Base-by-base conservation (phyloP, 2,329 filamentous ascomycete species). In the Lachnellula willkommii region DNA sequence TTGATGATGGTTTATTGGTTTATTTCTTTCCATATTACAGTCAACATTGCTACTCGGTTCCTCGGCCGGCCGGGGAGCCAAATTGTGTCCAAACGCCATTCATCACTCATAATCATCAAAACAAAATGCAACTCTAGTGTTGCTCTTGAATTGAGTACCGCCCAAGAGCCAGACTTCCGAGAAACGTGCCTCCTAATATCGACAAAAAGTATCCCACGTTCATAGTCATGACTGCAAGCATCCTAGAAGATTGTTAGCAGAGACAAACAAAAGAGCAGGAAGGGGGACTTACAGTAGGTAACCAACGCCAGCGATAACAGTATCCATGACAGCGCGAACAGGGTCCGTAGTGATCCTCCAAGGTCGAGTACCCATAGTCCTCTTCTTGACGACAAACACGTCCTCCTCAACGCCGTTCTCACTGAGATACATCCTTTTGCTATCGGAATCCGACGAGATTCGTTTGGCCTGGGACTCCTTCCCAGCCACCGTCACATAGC, bases 161-260 rank as follows among this genome's bases (percentile, higher is more conserved):
- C 26, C 69, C 68, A n/a, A 70, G 50, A 14, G 60, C 60, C 7
- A 97, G 73, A 70, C 94, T 94, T 24, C 93, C 93, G n/a, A 95
- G 69, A 68, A 97, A 96, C 1, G 88, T 81, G 14, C 87, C 87
- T 4, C 77, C 86, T 11, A 95, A 78, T n/a, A 92, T 80, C 0
- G 88, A 91, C 53, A 90, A 72, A 70, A 93, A 93, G 70, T 94
- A 94, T 12, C 89, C 90, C 15, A 93, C 81, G 65, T 94, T 94
- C 76, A 90, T 83, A 1, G 89, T 92, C 90, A 94, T 96, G 68
- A 95, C 88, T 14, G 88, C 89, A 74, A 96, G 75, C 91, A 96
- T 96, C 57, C 91, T 96, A 64, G 17, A 50, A 11, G 20, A 11
- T 52, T 52, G 57, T 62, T 52, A 65, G 61, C 26, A 56, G 56